Percentiles rank a stretch among this genome's conserved stretches.
Conservation (phyloP, 495 filamentous ascomycete species). For the Penicillium paradoxum region DNA sequence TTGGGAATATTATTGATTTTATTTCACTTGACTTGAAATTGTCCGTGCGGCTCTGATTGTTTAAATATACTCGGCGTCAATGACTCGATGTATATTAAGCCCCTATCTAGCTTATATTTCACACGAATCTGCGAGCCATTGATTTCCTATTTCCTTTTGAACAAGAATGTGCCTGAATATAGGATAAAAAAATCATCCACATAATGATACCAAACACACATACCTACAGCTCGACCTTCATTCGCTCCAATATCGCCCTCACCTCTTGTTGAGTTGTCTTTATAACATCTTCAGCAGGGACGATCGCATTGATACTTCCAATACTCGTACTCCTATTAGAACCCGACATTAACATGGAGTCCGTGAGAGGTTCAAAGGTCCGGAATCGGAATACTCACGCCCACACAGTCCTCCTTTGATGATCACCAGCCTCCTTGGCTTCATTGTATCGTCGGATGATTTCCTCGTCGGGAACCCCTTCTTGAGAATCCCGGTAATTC, state of each 20-base stretch:
- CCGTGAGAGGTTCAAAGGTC: neutral
- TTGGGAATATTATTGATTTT: neutral
- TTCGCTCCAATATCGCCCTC: slow-evolving; percentile 1
- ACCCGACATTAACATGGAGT: neutral
- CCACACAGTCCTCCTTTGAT: slow-evolving; percentile 22
- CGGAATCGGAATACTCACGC: slow-evolving; percentile 21
- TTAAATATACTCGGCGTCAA: neutral
- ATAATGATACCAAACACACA: too few relatives aligned
- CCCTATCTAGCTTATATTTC: too few relatives aligned
- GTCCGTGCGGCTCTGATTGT: too few relatives aligned
- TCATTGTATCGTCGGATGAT: slow-evolving; percentile 22
- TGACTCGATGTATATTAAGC: too few relatives aligned
- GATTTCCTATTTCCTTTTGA: too few relatives aligned
- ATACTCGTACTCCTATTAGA: slow-evolving; percentile 18
- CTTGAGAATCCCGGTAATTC: slow-evolving; percentile 14
- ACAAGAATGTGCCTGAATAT: too few relatives aligned
- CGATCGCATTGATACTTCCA: slow-evolving; percentile 15
- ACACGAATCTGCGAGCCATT: too few relatives aligned
- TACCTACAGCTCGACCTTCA: neutral
- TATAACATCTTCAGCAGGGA: slow-evolving; percentile 16
- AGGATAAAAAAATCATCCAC: too few relatives aligned
- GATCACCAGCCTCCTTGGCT: slow-evolving; percentile 15
- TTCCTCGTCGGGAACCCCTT: slow-evolving; percentile 17
- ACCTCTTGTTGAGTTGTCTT: slow-evolving; percentile 11
- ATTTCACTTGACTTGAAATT: neutral